Base-by-base conservation (phyloP, 1,139 yeast species). In the Schwanniomyces etchellsii region DNA sequence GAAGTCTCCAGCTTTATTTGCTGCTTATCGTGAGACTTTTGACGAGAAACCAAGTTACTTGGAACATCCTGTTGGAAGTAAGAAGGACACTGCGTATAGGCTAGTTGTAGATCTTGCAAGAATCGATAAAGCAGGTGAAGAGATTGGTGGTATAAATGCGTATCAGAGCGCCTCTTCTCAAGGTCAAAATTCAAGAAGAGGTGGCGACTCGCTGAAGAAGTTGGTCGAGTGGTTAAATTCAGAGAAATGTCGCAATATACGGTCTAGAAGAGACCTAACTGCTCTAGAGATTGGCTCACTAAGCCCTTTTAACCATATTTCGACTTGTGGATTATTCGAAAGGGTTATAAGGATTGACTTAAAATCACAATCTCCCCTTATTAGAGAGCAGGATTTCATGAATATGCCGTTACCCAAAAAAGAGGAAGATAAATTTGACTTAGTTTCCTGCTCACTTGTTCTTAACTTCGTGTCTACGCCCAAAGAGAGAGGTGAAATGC, bases 121-220 rank as follows among this genome's bases (percentile, higher is more conserved):
- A 40, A 77, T 79, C 6, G 81, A 77, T 43, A 67, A 67, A 2
- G 88, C 82, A 48, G 66, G 79, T 3, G 58, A 61, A 6, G 65
- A 57, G 31, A 60, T 77, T 31, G 94, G 94, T 2, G 95, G 95
- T 0, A 52, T 85, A 2, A 66, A 74, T 35, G 71, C 74, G 5
- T 89, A 89, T 50, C 97, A 89, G 47, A 60, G 69, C n/a, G 97
- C 97, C 0, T 85, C 96, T 1, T 74, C 83, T 1, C 75, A 79
- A 30, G 97, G 97, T 0, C 97, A 89, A 46, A 74, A 76, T 36
- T 55, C 57, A 1, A 68, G 69, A 28, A 57, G 97, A 38, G 97
- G 97, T 1, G 95, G 96, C 2, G 97, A 89, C 52, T 84, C 96
- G 0, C 86, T 95, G 1, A 83, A 81, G 43, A 60, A 74, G 36